phyloP scores from a whole-genome alignment of 768 basidiomycete genomes.

The Trametes cubensis region DNA sequence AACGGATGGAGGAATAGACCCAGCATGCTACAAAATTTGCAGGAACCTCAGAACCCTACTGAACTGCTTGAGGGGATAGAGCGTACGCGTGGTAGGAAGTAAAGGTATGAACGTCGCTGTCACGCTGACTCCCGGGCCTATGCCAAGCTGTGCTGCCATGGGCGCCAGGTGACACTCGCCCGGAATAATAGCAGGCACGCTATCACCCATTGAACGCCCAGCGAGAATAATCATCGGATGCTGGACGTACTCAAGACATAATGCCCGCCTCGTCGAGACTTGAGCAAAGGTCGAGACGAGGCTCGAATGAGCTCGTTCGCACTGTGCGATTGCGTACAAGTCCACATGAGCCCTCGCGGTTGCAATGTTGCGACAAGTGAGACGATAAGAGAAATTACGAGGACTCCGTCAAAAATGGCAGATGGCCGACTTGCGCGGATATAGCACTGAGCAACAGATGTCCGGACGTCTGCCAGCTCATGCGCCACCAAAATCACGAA shows the following conservation, averaged over 20 bases:
- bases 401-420: conserved; percentile 7
- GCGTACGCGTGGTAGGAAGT: background rate
- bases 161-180: background rate
- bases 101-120: conserved; percentile 1
- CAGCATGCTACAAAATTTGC: conserved; percentile 8
- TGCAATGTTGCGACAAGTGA: background rate
- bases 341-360: background rate
- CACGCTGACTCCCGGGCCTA: background rate
- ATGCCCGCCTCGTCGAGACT: background rate
- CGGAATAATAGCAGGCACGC: conserved; percentile 8
- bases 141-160: conserved; percentile 7
- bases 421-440: conserved; percentile 12
- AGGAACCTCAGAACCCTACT: background rate
- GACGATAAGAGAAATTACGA: background rate
- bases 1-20: conserved; percentile 10
- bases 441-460: background rate
- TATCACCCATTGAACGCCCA: background rate
- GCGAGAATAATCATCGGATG: conserved; percentile 2
- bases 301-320: conserved; percentile 6
- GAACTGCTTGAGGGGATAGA: background rate
- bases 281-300: conserved; percentile 2
- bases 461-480: conserved; percentile 3
- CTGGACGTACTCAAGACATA: background rate
- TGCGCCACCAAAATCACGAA: conserved; percentile 1
- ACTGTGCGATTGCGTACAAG: background rate